phyloP scores from a whole-genome alignment of 345 rosid species.

The Aquilaria malaccensis region DNA sequence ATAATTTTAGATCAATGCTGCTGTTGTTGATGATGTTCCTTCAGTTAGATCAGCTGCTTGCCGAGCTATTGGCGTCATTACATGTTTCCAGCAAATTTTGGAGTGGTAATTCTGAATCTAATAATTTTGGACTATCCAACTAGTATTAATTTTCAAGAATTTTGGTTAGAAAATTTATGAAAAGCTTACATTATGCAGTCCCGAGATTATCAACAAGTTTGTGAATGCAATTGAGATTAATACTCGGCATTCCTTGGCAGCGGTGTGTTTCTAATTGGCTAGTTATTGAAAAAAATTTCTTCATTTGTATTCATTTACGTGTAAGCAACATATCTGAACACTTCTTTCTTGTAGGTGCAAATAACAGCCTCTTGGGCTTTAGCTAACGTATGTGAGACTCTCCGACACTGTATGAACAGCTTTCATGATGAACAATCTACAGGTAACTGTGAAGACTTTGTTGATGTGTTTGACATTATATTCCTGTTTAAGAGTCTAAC shows the following conservation, averaged over 20 bases:
- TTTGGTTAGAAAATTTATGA: constrained; percentile 20
- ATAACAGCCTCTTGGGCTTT: constrained; percentile 92
- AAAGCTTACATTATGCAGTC: constrained; percentile 51
- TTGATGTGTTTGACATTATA: neutral
- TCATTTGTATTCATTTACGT: constrained; percentile 10
- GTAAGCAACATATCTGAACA: constrained; percentile 13
- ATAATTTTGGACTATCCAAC: constrained; percentile 6
- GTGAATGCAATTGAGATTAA: constrained; percentile 69
- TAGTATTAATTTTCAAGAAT: constrained; percentile 9
- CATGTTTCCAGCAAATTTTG: constrained; percentile 69
- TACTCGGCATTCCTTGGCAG: constrained; percentile 53
- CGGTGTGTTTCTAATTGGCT: constrained; percentile 39
- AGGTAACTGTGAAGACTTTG: constrained; percentile 24
- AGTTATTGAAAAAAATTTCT: constrained; percentile 6
- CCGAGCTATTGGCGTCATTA: constrained; percentile 89
- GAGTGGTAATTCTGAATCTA: constrained; percentile 40
- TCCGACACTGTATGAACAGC: constrained; percentile 46
- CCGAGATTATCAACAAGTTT: constrained; percentile 65
- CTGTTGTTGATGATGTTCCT: constrained; percentile 58
- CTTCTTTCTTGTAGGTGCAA: constrained; percentile 52
- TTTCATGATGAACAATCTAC: constrained; percentile 25
- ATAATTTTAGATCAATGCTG: constrained; percentile 51
- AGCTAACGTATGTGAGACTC: constrained; percentile 85
- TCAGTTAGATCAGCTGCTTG: constrained; percentile 93
- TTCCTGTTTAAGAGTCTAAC: constrained; percentile 11